phyloP scores from a whole-genome alignment of 2,329 filamentous ascomycete species.

The Colletotrichum navitas region DNA sequence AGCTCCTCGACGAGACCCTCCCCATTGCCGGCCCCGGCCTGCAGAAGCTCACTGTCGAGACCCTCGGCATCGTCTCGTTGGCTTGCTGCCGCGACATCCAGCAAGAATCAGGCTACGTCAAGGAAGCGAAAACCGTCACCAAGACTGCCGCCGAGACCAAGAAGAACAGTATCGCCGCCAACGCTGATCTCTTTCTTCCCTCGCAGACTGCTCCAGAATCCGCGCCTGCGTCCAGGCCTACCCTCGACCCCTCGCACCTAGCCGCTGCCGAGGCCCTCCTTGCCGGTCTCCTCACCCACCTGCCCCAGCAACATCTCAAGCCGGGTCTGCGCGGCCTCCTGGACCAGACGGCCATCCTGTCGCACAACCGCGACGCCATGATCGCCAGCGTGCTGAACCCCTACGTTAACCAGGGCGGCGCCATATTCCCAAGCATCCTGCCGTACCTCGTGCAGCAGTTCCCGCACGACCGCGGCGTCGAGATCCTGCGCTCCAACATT shows the following conservation, averaged over 20 bases:
- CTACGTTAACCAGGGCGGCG: slow-evolving; percentile 71
- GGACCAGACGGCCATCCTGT: slow-evolving; percentile 84
- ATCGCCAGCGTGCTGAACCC: slow-evolving; percentile 86
- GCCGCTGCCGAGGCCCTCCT: slow-evolving; percentile 73
- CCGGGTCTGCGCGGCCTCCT: slow-evolving; percentile 79
- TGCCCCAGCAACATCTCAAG: slow-evolving; percentile 77
- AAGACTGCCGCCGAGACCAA: slow-evolving; percentile 48
- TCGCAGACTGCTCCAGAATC: slow-evolving; percentile 52
- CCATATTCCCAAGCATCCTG: slow-evolving; percentile 79
- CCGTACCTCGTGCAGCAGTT: slow-evolving; percentile 81
- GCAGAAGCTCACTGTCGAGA: slow-evolving; percentile 73
- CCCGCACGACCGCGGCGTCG: slow-evolving; percentile 73
- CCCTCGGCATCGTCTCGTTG: slow-evolving; percentile 72
- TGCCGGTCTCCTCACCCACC: slow-evolving; percentile 68
- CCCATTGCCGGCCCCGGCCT: slow-evolving; percentile 74
- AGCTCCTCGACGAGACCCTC: slow-evolving; percentile 69
- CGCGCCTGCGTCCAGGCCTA: slow-evolving; percentile 52
- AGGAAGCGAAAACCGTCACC: slow-evolving; percentile 51
- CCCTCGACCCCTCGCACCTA: slow-evolving; percentile 61
- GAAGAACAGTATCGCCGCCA: slow-evolving; percentile 63
- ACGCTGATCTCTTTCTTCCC: slow-evolving; percentile 80
- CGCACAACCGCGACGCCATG: slow-evolving; percentile 77
- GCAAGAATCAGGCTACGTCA: slow-evolving; percentile 63
- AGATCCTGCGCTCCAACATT: slow-evolving; percentile 76
- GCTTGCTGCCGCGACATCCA: slow-evolving; percentile 82